Evolutionary conservation across 1,139 yeast genomes (phyloP), one percentile per base, ranked within the genome.

Genomic region (Hyphopichia khmerensis): DNA sequence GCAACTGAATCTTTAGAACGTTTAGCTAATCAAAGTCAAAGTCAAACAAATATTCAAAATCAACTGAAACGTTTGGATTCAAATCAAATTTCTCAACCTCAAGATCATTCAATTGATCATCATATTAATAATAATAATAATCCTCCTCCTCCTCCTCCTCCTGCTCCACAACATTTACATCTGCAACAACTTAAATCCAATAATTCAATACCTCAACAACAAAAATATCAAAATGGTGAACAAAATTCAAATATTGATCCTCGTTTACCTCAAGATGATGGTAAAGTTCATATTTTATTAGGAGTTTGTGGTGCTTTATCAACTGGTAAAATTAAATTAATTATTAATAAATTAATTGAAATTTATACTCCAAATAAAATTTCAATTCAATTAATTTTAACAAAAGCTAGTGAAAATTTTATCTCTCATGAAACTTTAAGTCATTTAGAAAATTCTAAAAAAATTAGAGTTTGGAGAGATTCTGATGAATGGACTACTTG

Each of bases 291-390:
- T 65, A 80, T 91, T 17, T 70, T 91, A 44, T 72, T 91, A 45
- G 97, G 96, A 2, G 95, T 90, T 1, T 89, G 96, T 52, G 98
- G 97, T 2, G 89, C 96, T 0, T 72, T 87, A 40, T 84, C 95
- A 4, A 84, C 90, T 4, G 75, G 79, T 45, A 88, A 90, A 63
- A 79, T 90, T 40, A 83, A 87, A 51, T 69, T 79, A 39, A 88
- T 90, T 48, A 84, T 89, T 35, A 70, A 75, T 55, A 89, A 87
- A 64, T 71, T 90, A 43, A 86, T 84, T 51, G 95, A 88, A 48
- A 83, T 89, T 29, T 90, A 87, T 59, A 84, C 90, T 4, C 75
- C 77, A 42, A 85, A 87, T 43, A 82, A 80, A 52, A 80, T 88
- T 1, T 77, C 88, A 2, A 84, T 91, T 48, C 96, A 91, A 61